A percentile compares a stretch with the other conserved stretches of the same genome.
These are phyloP conservation scores for Microdochium paspali DNA, from an alignment of 2,329 filamentous ascomycete genomes.

Conservation along the genomic window DNA sequence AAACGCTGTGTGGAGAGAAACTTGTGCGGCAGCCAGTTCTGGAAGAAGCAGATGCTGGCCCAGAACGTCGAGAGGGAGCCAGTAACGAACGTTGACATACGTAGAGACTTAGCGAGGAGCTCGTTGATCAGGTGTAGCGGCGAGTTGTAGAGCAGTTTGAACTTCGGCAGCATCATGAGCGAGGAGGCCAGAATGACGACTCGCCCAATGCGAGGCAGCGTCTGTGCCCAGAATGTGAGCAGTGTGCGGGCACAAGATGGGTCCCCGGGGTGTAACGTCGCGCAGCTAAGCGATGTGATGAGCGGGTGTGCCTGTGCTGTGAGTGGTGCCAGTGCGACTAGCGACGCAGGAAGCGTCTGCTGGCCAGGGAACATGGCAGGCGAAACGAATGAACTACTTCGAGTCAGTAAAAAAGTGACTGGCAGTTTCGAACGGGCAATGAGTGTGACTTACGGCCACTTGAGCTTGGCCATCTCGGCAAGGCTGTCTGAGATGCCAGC, in stretches of 20 bases:
- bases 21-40: slow-evolving; percentile 63
- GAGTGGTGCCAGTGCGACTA: slow-evolving; percentile 65
- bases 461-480: slow-evolving; percentile 68
- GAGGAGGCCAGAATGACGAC: slow-evolving; percentile 70
- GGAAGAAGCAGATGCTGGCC: slow-evolving; percentile 86
- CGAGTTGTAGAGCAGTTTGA: slow-evolving; percentile 57
- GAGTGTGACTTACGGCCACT: slow-evolving; percentile 62
- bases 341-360: slow-evolving; percentile 53
- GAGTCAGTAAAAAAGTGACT: not conserved
- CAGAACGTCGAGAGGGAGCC: slow-evolving; percentile 79
- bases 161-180: slow-evolving; percentile 58
- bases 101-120: slow-evolving; percentile 60
- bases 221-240: slow-evolving; percentile 75
- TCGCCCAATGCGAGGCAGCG: slow-evolving; percentile 70
- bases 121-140: slow-evolving; percentile 59
- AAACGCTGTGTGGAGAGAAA: slow-evolving; percentile 76
- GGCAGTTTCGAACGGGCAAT: not conserved
- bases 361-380: slow-evolving; percentile 77
- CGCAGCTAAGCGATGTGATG: slow-evolving; percentile 78
- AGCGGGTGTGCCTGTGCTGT: slow-evolving; percentile 79
- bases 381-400: slow-evolving; percentile 60
- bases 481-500: slow-evolving; percentile 74
- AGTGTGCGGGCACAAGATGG: slow-evolving; percentile 85
- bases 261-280: slow-evolving; percentile 76
- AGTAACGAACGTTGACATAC: slow-evolving; percentile 68